Evolutionary conservation across 2,329 filamentous ascomycete species (phyloP).

Genomic region (Cordyceps cateniannulata): DNA sequence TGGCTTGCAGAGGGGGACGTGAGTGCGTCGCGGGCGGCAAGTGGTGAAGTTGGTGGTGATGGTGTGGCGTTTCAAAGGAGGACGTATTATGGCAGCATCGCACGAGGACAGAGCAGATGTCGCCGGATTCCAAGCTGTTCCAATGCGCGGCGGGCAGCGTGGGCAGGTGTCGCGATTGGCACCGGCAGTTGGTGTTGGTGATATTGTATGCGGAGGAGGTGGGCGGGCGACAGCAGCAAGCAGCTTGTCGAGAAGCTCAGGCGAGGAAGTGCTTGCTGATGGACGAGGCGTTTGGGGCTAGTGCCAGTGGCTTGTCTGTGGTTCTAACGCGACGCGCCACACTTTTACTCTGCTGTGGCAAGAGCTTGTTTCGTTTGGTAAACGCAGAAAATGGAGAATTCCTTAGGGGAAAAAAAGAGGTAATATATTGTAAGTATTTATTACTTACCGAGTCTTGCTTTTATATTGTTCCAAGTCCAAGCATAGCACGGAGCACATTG

Average conservation of each 20-base stretch:
- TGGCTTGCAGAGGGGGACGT: background rate
- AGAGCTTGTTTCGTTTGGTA: too few relatives aligned
- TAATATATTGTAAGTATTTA: too few relatives aligned
- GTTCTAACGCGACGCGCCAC: too few relatives aligned
- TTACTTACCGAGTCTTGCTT: too few relatives aligned
- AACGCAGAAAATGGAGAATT: too few relatives aligned
- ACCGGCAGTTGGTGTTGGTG: background rate
- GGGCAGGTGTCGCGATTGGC: constrained; percentile 1
- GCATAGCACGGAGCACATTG: too few relatives aligned
- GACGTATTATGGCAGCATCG: constrained; percentile 10
- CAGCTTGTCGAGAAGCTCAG: background rate
- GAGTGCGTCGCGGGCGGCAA: background rate
- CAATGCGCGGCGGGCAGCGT: constrained; percentile 2
- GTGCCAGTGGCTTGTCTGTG: background rate
- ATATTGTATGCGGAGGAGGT: constrained; percentile 6
- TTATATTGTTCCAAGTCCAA: too few relatives aligned
- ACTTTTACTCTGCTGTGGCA: too few relatives aligned
- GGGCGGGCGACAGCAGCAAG: background rate
- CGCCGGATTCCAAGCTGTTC: background rate
- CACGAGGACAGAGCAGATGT: background rate
- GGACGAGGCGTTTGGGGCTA: background rate
- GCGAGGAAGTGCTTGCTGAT: constrained; percentile 1
- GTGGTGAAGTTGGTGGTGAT: background rate
- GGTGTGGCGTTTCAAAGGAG: constrained; percentile 3
- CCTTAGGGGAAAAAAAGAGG: too few relatives aligned